Evolutionary conservation across 2,329 filamentous ascomycete genomes (phyloP), one percentile per base, ranked within the genome.

Genomic region (Ophiostoma perfectum): DNA sequence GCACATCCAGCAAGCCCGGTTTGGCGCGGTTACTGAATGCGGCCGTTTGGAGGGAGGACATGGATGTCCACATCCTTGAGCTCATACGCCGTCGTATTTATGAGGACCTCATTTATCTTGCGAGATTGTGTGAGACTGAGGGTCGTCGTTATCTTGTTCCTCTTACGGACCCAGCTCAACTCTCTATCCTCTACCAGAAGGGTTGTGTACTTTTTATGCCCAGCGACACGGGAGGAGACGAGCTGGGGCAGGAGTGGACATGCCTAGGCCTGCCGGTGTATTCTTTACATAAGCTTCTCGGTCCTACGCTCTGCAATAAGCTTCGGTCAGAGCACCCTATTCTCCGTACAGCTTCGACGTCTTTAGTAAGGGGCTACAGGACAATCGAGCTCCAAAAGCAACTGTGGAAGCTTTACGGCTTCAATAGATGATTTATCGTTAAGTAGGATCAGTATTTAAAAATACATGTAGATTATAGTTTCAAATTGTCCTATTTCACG

Each of bases 41-140:
- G 2, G 75, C 77, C 8, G 75, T 79, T 38, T 86, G 81, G 81
- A 81, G 86, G 42, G 55, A 77, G 5, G 85, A 88, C 71, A 90
- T 89, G 86, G 79, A 82, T 45, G 75, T 78, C 0, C 78, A 84
- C 39, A 73, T 90, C 0, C 76, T 88, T 4, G 75, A 79, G 5
- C 76, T 83, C 69, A 78, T 88, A 76, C 81, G 84, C 4, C 76
- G 80, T 5, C 76, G 80, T 1, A 78, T 83, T 18, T 76, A 80
- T 1, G 79, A 83, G 27, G 76, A 81, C 0, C 75, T 90, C 11
- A 67, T 81, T 5, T 76, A 80, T 70, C 72, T 83, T 2, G 75
- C 77, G 0, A 67, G 69, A 0, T 70, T 79, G 11, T 76, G 76
- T 64, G 71, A 74, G 14, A 67, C 73, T 0, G 64, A 73, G 0